phyloP scores from a whole-genome alignment of 306 rosid genomes.

The Trifolium pratense region DNA sequence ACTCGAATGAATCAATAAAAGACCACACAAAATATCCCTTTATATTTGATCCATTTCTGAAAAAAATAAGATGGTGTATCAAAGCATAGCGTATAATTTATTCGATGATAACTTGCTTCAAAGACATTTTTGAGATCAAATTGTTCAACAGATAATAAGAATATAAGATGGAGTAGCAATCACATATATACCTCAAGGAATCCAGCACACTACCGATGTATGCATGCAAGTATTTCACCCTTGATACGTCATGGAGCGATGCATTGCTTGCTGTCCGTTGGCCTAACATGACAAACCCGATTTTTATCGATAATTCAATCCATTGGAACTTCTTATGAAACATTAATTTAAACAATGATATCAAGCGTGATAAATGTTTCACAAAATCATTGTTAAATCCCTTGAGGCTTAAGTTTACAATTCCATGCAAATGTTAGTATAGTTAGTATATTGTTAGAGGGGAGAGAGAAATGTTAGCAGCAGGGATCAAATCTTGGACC shows the following conservation, averaged over 20 bases:
- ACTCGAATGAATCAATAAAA: constrained; percentile 48
- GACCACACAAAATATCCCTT: constrained; percentile 60
- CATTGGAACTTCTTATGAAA: background rate
- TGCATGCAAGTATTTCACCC: constrained; percentile 52
- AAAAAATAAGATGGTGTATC: background rate
- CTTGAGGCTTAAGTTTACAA: background rate
- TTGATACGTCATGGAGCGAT: constrained; percentile 50
- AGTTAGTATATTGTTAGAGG: too few species aligned
- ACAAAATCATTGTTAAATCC: constrained; percentile 4
- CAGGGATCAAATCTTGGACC: too few species aligned
- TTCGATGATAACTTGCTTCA: too few species aligned
- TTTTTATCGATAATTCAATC: background rate
- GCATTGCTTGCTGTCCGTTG: constrained; percentile 49
- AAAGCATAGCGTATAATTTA: background rate
- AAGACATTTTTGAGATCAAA: background rate
- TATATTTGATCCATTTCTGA: constrained; percentile 53
- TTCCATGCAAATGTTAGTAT: background rate
- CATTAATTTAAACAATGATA: background rate
- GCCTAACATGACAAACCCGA: constrained; percentile 32
- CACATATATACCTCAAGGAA: constrained; percentile 49
- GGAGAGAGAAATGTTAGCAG: too few species aligned
- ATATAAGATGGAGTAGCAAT: background rate
- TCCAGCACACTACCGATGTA: constrained; percentile 48
- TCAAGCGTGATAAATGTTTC: background rate
- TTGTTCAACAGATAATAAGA: background rate